These are phyloP conservation scores for Paecilomyces sp. DNA, from an alignment of 2,329 filamentous ascomycete genomes.

Conservation along the genomic window DNA sequence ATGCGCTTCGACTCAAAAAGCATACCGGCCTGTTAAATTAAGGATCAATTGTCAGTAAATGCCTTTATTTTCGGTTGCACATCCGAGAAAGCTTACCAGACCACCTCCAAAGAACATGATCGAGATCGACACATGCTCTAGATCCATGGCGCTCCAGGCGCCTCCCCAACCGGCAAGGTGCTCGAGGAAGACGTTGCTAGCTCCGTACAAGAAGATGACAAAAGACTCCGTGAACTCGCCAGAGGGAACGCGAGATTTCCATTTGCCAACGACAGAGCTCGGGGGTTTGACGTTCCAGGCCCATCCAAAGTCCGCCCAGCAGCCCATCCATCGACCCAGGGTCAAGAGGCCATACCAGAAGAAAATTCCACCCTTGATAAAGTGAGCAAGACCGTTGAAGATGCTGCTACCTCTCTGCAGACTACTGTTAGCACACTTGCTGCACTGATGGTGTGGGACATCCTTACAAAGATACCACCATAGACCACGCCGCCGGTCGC, in stretches of 20 bases:
- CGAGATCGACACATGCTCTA: conserved; percentile 90
- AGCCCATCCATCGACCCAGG: conserved; percentile 81
- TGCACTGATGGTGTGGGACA: background rate
- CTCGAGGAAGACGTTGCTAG: conserved; percentile 87
- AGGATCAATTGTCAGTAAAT: conserved; percentile 8
- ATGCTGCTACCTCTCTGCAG: conserved; percentile 58
- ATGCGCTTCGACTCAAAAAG: conserved; percentile 69
- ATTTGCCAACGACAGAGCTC: conserved; percentile 50
- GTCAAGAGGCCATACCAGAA: conserved; percentile 88
- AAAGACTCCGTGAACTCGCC: conserved; percentile 87
- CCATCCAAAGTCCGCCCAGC: conserved; percentile 87
- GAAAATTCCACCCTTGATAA: conserved; percentile 91
- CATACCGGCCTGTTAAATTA: conserved; percentile 60
- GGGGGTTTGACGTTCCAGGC: conserved; percentile 82
- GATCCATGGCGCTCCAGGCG: conserved; percentile 68
- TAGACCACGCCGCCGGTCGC: conserved; percentile 68
- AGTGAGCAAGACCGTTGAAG: conserved; percentile 85
- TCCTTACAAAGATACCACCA: conserved; percentile 75
- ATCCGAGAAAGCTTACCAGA: conserved; percentile 46
- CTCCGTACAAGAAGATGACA: conserved; percentile 83
- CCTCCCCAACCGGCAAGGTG: conserved; percentile 68
- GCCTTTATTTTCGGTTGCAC: conserved; percentile 2
- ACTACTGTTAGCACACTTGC: background rate
- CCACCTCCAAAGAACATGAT: conserved; percentile 91
- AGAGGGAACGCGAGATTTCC: conserved; percentile 58